A percentile compares a stretch with the other conserved stretches of the same genome.
Evolutionary conservation across 2,329 filamentous ascomycete genomes (phyloP).

Genomic region (Fusarium hostae): DNA sequence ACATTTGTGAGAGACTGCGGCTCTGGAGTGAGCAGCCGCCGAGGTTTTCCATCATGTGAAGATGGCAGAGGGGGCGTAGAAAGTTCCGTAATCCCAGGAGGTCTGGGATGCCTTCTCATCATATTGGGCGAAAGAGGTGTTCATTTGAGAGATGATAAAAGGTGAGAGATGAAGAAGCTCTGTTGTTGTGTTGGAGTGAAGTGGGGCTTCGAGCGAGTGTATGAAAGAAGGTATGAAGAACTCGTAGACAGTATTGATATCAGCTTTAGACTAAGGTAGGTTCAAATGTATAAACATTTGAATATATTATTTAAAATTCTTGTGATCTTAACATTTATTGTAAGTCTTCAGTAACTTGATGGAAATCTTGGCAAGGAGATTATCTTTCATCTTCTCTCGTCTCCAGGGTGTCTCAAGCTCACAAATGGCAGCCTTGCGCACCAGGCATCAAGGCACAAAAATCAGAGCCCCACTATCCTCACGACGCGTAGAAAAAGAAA

Average conservation of each 20-base stretch:
- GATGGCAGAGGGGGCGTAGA: background rate
- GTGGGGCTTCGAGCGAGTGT: background rate
- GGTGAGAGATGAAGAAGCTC: background rate
- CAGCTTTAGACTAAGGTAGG: too few species aligned
- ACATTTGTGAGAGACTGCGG: background rate
- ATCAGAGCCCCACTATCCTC: conserved; percentile 31
- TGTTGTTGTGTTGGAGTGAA: background rate
- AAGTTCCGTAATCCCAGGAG: background rate
- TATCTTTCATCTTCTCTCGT: background rate
- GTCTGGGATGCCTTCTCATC: background rate
- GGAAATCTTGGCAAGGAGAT: background rate
- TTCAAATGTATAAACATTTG: too few species aligned
- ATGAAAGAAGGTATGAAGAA: background rate
- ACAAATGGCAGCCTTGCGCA: conserved; percentile 22
- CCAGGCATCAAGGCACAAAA: conserved; percentile 33
- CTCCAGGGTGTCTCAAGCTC: background rate
- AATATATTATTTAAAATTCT: too few species aligned
- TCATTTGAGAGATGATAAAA: background rate
- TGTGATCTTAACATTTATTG: too few species aligned
- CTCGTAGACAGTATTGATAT: too few species aligned
- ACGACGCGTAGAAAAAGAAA: conserved; percentile 34
- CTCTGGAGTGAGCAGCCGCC: background rate
- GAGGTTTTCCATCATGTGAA: background rate
- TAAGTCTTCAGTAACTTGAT: background rate
- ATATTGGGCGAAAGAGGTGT: accelerated